Evolutionary conservation across 495 filamentous ascomycete species (phyloP), one percentile per base, ranked within the genome.

Genomic region (Penicillium odoratum): DNA sequence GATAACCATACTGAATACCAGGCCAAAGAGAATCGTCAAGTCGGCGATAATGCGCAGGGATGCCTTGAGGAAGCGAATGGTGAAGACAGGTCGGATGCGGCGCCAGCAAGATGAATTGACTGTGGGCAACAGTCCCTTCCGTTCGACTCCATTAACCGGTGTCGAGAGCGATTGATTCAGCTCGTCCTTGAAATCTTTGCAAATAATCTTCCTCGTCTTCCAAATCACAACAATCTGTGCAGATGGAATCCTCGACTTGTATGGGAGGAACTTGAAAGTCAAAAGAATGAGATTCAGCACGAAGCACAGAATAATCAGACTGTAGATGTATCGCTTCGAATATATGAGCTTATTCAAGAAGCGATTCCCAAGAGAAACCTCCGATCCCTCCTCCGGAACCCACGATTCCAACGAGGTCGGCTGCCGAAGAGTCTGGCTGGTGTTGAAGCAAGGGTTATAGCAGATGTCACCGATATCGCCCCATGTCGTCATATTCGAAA

Each of bases 401-500:
- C 42, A 45, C 5, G 65, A 59, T 34, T 68, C 38, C 36, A 74
- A 56, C 0, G 59, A 52, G 0, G 42, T 57, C 18, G 42, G 36
- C 43, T 69, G 59, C 18, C 71, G 65, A 8, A 74, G 54, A 8
- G 65, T 59, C 42, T 74, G 69, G 15, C 31, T 69, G 4, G 71
- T 62, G 43, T 74, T 74, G 51, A 72, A 71, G 42, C 71, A 74
- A 1, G 71, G 69, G 43, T 72, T 67, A 47, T 56, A 74, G 55
- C 71, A 74, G 13, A 71, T 58, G 25, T 67, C 63, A 13, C 59
- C 60, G 0, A 74, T 36, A 5, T 61, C 53, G 6, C 56, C 51
- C 60, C 65, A 71, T 15, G n/a, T 43, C 4, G 65, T 53, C 0
- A 51, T 42, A 16, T 74, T 68, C 0, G 58, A 59, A 48, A 74